A percentile compares a stretch with the other conserved stretches of the same genome.
phyloP scores from a whole-genome alignment of 257 asterid species.

The Parsonsia alboflavescens region DNA sequence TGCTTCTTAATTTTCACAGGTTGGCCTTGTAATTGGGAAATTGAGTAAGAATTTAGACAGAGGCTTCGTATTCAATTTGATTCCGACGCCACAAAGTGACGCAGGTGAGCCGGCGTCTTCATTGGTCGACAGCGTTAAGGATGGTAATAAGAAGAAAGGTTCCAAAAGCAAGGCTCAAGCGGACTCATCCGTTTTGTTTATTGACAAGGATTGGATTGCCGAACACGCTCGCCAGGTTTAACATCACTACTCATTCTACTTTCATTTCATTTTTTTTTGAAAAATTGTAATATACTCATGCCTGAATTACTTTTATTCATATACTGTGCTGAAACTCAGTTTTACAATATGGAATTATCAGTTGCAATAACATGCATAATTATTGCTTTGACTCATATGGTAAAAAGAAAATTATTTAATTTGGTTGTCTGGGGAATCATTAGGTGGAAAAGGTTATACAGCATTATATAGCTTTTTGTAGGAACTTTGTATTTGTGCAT shows the following conservation, averaged over 20 bases:
- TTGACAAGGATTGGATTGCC: slow-evolving; percentile 81
- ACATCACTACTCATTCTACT: slow-evolving; percentile 1
- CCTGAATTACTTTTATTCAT: not conserved
- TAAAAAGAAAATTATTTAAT: not conserved
- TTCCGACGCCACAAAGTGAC: slow-evolving; percentile 88
- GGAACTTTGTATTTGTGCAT: not conserved
- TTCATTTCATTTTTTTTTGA: not conserved
- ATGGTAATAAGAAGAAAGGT: slow-evolving; percentile 44
- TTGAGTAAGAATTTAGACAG: slow-evolving; percentile 63
- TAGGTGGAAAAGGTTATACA: not conserved
- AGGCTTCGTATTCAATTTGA: slow-evolving; percentile 78
- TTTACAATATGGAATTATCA: not conserved
- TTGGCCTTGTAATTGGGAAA: slow-evolving; percentile 89
- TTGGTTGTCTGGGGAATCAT: not conserved
- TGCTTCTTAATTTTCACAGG: slow-evolving; percentile 28
- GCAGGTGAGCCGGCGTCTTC: slow-evolving; percentile 74
- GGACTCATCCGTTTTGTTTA: slow-evolving; percentile 53
- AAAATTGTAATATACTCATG: not conserved
- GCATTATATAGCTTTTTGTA: not conserved
- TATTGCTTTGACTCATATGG: not conserved
- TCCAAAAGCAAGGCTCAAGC: slow-evolving; percentile 57
- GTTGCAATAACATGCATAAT: not conserved
- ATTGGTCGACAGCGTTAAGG: slow-evolving; percentile 43
- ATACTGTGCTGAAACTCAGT: not conserved
- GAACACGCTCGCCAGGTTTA: slow-evolving; percentile 98